phyloP scores from a whole-genome alignment of 768 basidiomycete species.

The Hygrocybe coccinea region DNA sequence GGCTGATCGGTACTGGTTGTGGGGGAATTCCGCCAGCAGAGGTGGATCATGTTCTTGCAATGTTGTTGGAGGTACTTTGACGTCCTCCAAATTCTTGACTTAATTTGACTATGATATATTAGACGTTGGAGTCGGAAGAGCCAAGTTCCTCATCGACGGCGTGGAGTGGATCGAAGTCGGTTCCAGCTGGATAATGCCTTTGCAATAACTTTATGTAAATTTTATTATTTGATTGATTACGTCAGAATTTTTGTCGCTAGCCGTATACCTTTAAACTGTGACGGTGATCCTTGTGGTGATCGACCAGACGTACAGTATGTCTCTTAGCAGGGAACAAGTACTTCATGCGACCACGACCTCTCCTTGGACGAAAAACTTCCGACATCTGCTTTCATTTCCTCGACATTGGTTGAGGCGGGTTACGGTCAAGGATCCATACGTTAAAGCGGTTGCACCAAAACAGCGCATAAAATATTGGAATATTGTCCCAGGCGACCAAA shows the following conservation, averaged over 20 bases:
- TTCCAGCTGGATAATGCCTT: conserved; percentile 25
- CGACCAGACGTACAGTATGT: not conserved
- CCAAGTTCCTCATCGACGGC: conserved; percentile 55
- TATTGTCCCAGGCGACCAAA: conserved; percentile 77
- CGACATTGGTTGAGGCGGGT: conserved; percentile 45
- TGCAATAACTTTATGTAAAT: not conserved
- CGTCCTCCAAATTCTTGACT: not conserved
- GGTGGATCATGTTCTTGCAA: conserved; percentile 79
- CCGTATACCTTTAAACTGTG: too few relatives aligned
- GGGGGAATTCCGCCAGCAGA: conserved; percentile 82
- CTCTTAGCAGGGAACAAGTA: conserved; percentile 27
- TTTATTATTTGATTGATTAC: conserved; percentile 10
- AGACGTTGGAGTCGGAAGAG: conserved; percentile 83
- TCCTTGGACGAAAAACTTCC: conserved; percentile 62
- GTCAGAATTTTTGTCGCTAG: not conserved
- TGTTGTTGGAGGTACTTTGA: conserved; percentile 71
- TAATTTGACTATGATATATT: not conserved
- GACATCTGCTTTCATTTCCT: conserved; percentile 61
- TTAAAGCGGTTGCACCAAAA: conserved; percentile 55
- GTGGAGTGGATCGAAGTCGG: conserved; percentile 40
- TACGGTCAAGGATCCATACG: conserved; percentile 39
- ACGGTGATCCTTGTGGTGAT: not conserved
- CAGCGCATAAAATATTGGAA: conserved; percentile 86
- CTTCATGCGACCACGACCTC: conserved; percentile 44
- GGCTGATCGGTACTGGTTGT: conserved; percentile 85